These are phyloP conservation scores for Euphorbia pulcherrima DNA, from an alignment of 345 rosid genomes.

Conservation along the genomic window DNA sequence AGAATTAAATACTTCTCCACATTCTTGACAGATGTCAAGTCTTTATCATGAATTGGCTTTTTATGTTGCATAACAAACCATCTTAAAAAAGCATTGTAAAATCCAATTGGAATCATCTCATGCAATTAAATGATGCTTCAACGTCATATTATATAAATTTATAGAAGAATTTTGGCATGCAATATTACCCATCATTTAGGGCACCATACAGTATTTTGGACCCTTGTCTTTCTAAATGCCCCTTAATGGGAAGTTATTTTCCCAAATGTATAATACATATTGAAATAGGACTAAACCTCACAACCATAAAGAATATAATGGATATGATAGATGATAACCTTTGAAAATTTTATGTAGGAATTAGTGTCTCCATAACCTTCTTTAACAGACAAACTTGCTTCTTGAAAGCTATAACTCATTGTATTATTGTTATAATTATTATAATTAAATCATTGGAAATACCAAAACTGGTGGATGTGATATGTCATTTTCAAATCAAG, in stretches of 20 bases:
- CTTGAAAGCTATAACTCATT: constrained; percentile 1
- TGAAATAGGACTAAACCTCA: constrained; percentile 5
- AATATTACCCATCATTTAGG: background rate
- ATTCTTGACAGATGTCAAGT: background rate
- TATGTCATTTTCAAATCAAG: constrained; percentile 13
- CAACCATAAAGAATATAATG: constrained; percentile 1
- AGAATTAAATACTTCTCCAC: background rate
- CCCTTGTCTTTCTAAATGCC: background rate
- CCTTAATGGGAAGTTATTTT: no score
- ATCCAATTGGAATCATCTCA: background rate
- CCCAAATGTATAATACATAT: no score
- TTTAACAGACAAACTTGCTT: background rate
- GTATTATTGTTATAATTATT: background rate
- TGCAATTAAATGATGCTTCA: background rate
- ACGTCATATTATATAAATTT: no score
- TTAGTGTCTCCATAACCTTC: background rate
- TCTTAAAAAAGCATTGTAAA: background rate
- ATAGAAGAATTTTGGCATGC: no score
- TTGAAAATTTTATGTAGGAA: background rate
- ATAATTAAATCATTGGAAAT: background rate
- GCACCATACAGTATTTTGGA: background rate
- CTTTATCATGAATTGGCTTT: background rate
- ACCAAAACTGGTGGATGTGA: constrained; percentile 1
- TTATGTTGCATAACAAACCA: background rate
- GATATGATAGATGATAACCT: background rate